These are phyloP conservation scores for Annulohypoxylon nitens DNA, from an alignment of 495 filamentous ascomycete genomes.

Conservation along the genomic window DNA sequence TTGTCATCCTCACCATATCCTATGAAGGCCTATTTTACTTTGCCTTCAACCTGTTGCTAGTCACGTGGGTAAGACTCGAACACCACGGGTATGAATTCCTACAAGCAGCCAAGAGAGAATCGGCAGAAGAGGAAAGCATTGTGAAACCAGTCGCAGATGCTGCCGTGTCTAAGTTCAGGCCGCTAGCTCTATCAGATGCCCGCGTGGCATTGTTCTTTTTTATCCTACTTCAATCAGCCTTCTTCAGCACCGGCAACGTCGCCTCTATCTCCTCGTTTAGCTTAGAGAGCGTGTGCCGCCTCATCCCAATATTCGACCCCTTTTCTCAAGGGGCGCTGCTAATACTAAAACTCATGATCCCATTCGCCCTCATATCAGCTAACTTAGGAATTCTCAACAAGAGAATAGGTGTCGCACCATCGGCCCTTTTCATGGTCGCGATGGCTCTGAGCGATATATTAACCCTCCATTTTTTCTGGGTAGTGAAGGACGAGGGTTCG, in stretches of 20 bases:
- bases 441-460: conserved; percentile 93
- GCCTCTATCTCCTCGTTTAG: conserved; percentile 96
- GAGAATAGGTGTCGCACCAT: conserved; percentile 81
- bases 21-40: conserved; percentile 99
- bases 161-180: conserved; percentile 67
- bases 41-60: conserved; percentile 82
- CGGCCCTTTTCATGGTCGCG: conserved; percentile 92
- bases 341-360: conserved; percentile 90
- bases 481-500: conserved; percentile 93
- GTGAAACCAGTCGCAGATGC: conserved; percentile 33
- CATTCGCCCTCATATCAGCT: conserved; percentile 92
- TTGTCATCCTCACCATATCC: conserved; percentile 96
- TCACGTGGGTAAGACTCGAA: conserved; percentile 92
- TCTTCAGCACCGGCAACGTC: conserved; percentile 98
- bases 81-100: conserved; percentile 76
- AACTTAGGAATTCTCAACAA: conserved; percentile 95
- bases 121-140: conserved; percentile 41
- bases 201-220: conserved; percentile 95
- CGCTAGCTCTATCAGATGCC: conserved; percentile 82
- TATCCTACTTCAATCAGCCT: conserved; percentile 91
- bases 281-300: conserved; percentile 87
- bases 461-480: conserved; percentile 97
- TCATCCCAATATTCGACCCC: conserved; percentile 95
- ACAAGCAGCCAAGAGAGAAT: conserved; percentile 51
- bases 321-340: conserved; percentile 92